A percentile compares a stretch with the other conserved stretches of the same genome.
phyloP scores from a whole-genome alignment of 164 flowering plant genomes.

The Magnolia changhungtana region DNA sequence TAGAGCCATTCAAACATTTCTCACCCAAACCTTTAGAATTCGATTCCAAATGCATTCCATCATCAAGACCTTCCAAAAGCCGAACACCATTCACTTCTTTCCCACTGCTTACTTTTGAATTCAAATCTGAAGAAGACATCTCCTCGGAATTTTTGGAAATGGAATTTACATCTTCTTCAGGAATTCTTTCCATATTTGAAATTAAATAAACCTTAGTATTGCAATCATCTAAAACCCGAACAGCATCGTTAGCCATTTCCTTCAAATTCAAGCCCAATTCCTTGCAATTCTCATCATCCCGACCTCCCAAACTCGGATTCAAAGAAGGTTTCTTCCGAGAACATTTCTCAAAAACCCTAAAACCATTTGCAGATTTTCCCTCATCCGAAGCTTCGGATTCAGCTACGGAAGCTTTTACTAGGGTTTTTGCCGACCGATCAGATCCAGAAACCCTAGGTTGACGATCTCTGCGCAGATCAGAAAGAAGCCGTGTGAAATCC shows the following conservation, averaged over 20 bases:
- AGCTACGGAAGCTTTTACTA: not conserved
- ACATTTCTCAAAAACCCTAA: slow-evolving; percentile 22
- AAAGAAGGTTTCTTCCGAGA: slow-evolving; percentile 17
- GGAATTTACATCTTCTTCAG: not conserved
- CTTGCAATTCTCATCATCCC: slow-evolving; percentile 22
- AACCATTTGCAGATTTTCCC: slow-evolving; percentile 10
- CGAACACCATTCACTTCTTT: not conserved
- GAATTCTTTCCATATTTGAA: not conserved
- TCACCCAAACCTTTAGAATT: slow-evolving; percentile 11
- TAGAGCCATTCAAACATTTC: slow-evolving; percentile 3
- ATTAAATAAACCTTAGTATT: not conserved
- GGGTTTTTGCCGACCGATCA: slow-evolving; percentile 10
- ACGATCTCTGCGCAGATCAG: slow-evolving; percentile 49
- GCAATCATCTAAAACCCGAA: not conserved
- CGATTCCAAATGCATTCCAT: not conserved
- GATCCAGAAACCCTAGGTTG: slow-evolving; percentile 25
- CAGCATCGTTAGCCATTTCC: not conserved
- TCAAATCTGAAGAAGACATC: not conserved
- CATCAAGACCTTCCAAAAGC: slow-evolving; percentile 3
- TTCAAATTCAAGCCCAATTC: not conserved
- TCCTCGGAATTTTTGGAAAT: not conserved
- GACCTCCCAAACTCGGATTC: slow-evolving; percentile 12
- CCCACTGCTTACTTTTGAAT: not conserved
- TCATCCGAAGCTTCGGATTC: not conserved
- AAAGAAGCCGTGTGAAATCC: slow-evolving; percentile 43